Evolutionary conservation across 2,329 filamentous ascomycete genomes (phyloP).

Genomic region (Gnomoniopsis smithogilvyi): DNA sequence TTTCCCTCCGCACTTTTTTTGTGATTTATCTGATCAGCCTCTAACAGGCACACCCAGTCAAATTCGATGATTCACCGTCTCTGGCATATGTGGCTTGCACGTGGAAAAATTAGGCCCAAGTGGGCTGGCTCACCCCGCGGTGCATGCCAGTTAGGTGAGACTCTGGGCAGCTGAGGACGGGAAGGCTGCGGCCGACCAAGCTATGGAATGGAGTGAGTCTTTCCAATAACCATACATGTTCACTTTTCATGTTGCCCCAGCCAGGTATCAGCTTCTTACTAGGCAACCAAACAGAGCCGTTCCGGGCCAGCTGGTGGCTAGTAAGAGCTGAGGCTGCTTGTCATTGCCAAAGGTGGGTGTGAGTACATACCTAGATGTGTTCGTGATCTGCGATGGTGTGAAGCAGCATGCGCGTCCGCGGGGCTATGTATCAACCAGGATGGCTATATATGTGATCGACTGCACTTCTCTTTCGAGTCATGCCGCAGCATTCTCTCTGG

Average conservation of each 20-base stretch:
- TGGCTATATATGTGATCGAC: slow-evolving; percentile 5
- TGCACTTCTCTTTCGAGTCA: slow-evolving; percentile 7
- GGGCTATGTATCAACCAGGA: slow-evolving; percentile 7
- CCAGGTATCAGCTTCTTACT: slow-evolving; percentile 10
- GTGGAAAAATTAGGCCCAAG: slow-evolving; percentile 6
- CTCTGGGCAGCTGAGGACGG: slow-evolving; percentile 9
- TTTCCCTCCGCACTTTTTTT: not conserved
- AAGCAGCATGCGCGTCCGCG: slow-evolving; percentile 14
- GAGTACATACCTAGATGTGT: slow-evolving; percentile 2
- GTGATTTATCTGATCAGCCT: not conserved
- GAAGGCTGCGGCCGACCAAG: slow-evolving; percentile 13
- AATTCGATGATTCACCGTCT: slow-evolving; percentile 9
- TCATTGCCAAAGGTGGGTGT: not conserved
- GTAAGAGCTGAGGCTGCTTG: slow-evolving; percentile 6
- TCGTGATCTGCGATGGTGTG: slow-evolving; percentile 12
- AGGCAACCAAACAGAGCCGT: slow-evolving; percentile 4
- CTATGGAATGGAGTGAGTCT: slow-evolving; percentile 17
- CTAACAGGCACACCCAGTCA: slow-evolving; percentile 9
- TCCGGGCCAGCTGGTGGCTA: slow-evolving; percentile 15
- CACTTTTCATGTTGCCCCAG: not conserved
- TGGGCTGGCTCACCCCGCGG: slow-evolving; percentile 5
- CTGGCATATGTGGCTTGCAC: slow-evolving; percentile 7
- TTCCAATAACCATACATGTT: slow-evolving; percentile 15
- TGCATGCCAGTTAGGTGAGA: slow-evolving; percentile 4
- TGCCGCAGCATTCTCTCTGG: not conserved